Percentiles rank a stretch among this genome's conserved stretches.
These are phyloP conservation scores for Marsdenia floribunda DNA, from an alignment of 257 asterid genomes.

Conservation along the genomic window DNA sequence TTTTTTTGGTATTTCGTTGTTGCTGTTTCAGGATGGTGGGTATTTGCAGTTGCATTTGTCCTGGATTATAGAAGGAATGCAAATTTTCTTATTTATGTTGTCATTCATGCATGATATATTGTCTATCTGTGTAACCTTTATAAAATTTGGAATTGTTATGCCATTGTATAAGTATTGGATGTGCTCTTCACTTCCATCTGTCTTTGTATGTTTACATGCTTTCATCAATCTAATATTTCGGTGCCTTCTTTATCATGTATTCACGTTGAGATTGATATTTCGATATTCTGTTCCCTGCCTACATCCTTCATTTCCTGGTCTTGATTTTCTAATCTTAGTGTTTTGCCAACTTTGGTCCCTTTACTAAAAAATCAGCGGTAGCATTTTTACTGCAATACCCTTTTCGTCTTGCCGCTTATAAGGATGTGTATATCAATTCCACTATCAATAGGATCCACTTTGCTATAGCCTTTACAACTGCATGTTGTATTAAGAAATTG, in stretches of 20 bases:
- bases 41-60: neutral
- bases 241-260: neutral
- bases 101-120: neutral
- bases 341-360: neutral
- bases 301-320: neutral
- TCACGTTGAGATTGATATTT: slow-evolving; percentile 1
- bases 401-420: neutral
- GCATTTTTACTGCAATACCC: neutral
- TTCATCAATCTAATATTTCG: neutral
- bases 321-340: neutral
- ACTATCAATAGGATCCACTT: neutral
- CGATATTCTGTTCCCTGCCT: neutral
- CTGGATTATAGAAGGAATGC: neutral
- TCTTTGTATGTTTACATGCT: neutral
- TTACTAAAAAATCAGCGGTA: neutral
- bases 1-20: neutral
- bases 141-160: neutral
- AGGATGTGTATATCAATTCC: neutral
- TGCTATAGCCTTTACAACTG: neutral
- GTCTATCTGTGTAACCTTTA: neutral
- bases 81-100: neutral
- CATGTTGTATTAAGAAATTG: neutral
- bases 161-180: neutral
- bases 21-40: neutral
- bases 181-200: neutral